These are phyloP conservation scores for Venturia asperata DNA, from an alignment of 2,329 filamentous ascomycete species.

Conservation along the genomic window DNA sequence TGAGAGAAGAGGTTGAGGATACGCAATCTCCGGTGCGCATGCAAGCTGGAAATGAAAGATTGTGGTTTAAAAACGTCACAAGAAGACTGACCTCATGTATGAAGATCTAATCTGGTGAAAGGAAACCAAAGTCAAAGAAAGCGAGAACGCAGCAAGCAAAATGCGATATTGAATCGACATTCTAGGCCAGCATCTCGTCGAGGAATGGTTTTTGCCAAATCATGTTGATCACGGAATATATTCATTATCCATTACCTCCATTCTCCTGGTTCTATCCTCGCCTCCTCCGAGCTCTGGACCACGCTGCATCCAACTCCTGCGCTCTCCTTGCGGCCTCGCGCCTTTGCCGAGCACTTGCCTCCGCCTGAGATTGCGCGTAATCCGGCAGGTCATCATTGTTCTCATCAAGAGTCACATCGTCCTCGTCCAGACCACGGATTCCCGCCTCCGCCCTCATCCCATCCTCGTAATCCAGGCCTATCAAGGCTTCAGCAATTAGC, in stretches of 20 bases:
- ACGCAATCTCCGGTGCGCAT: too few relatives aligned
- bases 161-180: background rate
- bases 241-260: background rate
- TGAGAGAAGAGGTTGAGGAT: too few relatives aligned
- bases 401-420: constrained; percentile 22
- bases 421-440: constrained; percentile 28
- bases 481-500: constrained; percentile 22
- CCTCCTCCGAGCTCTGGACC: constrained; percentile 30
- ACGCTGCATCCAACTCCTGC: constrained; percentile 39
- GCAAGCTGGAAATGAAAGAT: too few relatives aligned
- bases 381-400: constrained; percentile 39
- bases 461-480: constrained; percentile 13
- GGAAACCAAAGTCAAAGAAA: background rate
- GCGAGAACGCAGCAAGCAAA: background rate
- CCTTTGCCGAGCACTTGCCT: constrained; percentile 36
- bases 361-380: constrained; percentile 42
- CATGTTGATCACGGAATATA: too few relatives aligned
- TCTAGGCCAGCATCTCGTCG: background rate
- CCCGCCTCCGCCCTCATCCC: constrained; percentile 12
- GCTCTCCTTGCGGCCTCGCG: constrained; percentile 38
- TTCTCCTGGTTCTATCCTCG: constrained; percentile 15
- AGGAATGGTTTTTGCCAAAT: too few relatives aligned
- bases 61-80: too few relatives aligned
- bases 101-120: background rate
- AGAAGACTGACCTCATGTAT: too few relatives aligned